Evolutionary conservation across 139 green algal species (phyloP).

Genomic region (Nannochloris sp.): DNA sequence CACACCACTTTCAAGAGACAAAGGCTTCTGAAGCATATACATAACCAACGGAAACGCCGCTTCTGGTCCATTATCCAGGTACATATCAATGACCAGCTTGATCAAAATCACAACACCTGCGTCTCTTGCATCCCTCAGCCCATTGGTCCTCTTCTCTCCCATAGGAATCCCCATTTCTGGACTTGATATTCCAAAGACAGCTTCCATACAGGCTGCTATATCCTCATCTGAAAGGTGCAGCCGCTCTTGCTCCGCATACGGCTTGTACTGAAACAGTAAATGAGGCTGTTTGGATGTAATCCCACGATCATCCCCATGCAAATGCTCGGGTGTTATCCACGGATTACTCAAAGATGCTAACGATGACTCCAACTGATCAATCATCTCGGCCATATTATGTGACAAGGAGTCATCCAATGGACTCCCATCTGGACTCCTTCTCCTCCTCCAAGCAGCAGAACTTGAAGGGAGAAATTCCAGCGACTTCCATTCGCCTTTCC

Average conservation of each 20-base stretch:
- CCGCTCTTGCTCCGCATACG: constrained; percentile 42
- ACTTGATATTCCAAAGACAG: constrained; percentile 23
- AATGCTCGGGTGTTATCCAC: constrained; percentile 2
- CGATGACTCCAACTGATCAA: background rate
- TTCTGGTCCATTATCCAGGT: constrained; percentile 29
- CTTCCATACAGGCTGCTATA: constrained; percentile 40
- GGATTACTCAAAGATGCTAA: background rate
- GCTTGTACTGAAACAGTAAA: constrained; percentile 38
- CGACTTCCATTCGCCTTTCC: background rate
- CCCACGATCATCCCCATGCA: background rate
- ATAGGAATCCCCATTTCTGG: background rate
- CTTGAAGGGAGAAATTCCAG: too few relatives aligned
- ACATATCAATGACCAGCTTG: constrained; percentile 69
- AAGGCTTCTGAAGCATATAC: constrained; percentile 48
- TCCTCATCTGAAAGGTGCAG: constrained; percentile 22
- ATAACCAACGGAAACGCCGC: constrained; percentile 47
- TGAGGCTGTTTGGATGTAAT: background rate
- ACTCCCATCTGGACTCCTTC: too few relatives aligned
- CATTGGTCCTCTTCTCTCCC: background rate
- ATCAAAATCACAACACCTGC: constrained; percentile 48
- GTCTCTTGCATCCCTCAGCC: constrained; percentile 7
- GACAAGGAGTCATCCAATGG: background rate
- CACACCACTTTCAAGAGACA: background rate
- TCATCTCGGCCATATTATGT: background rate
- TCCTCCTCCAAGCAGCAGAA: too few relatives aligned